Evolutionary conservation across 768 basidiomycete species (phyloP), one percentile per base, ranked within the genome.

Genomic region (Suillus bovinus): DNA sequence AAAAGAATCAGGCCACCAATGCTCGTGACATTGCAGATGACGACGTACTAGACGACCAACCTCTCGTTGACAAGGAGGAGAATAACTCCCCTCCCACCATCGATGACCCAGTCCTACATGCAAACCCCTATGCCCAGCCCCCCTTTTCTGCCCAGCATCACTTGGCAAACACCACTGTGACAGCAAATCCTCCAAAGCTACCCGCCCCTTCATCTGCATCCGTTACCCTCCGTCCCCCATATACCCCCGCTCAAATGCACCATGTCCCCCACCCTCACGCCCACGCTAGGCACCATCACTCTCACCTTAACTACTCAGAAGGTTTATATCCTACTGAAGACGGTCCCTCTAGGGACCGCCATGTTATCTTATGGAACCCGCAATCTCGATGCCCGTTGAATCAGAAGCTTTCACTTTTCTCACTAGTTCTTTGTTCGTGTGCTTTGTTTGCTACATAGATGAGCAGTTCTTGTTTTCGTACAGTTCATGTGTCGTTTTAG

Each of bases 181-280:
- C 72, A 76, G 34, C 54, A 68, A 7, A 68, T n/a, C 33, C 60
- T 5, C 58, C 70, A 64, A 74, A 80, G 68, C 70, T 70, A 62
- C 71, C 75, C 61, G 34, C 55, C 6, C 69, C 77, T 66, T 73
- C 68, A 63, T 71, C 75, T 55, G 70, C 77, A 27, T 75, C 81
- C 5, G 78, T 85, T 38, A 78, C 82, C 2, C 76, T 89, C 33
- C 85, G 82, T 59, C 75, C 85, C n/a, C 83, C 87, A 20, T 90
- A 87, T 70, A 74, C 82, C 16, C 71, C 79, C 6, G 70, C 80
- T 27, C 87, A 84, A 69, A 89, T 92, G 87, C 90, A 91, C 67
- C 90, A 91, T 65, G 88, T 91, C 50, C 88, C 90, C 2, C 90
- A 91, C 65, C 88, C 90, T 2, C 90, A 91, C 62, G 88, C 89